Evolutionary conservation across 2,329 filamentous ascomycete genomes (phyloP), one percentile per base, ranked within the genome.

Genomic region (Trichophaea hybrida): DNA sequence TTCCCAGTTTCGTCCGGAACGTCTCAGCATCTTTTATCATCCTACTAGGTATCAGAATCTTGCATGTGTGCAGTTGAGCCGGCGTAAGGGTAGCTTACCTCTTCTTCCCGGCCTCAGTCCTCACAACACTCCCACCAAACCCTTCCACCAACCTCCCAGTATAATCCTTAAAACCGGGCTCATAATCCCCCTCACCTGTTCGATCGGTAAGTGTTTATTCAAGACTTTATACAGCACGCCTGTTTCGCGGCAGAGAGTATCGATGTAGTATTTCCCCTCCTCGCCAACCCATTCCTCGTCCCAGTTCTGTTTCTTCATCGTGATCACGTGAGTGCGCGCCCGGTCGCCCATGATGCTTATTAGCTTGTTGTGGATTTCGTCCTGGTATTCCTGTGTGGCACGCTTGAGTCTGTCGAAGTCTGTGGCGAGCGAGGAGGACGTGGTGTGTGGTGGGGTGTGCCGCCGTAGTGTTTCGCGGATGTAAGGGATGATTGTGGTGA

Each of bases 401-500:
- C 88, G 80, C 65, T 86, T 85, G 57, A 93, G 83, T 71, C 88
- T 91, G 74, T 96, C 90, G 68, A 94, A 95, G 65, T 95, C 89
- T 38, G 80, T 12, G 10, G 37, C 37, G 4, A 46, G n/a, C 8
- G 15, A 17, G 4, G 34, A 37, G 10, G 75, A 71, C 1, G 80
- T 77, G 32, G 77, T 76, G 15, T 75, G 76, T 13, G 75, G 75
- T 2, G 72, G 72, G 1, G 72, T 73, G 68, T 94, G 87, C 1
- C 93, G 82, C 8, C 93, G 84, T 24, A 94, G 82, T 67, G 94
- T 95, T 73, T 97, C 93, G 49, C 91, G 83, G 33, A 96, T 79
- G 70, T 97, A 90, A 0, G 93, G 91, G 4, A 95, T 84, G 1
- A 97, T 76, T 0, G 88, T 83, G 31, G 90, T 86, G 50, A 94